Evolutionary conservation across 176 grass and related monocot species (phyloP), one percentile per base, ranked within the genome.

Genomic region (Areca catechu): DNA sequence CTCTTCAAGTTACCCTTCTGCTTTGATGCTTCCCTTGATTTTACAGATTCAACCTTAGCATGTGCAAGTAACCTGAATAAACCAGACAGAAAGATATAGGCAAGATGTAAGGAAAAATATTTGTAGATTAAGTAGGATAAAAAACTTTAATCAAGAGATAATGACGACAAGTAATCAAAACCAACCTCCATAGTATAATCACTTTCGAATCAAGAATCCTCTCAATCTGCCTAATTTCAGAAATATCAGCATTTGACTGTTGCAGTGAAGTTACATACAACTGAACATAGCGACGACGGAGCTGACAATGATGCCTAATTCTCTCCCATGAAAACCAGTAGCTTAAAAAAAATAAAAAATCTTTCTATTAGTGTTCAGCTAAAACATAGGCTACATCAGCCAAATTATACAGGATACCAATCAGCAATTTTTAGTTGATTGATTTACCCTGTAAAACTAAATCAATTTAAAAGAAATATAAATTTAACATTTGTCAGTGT

Each of bases 1-100:
- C 70, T 87, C 64, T 86, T 90, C 56, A 67, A 79, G 37, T 66
- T 47, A n/a, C 69, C 74, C 73, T 90, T 90, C 72, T 82, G 83
- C 54, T 86, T 72, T 25, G 77, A 82, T 24, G 66, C 82, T 74
- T 70, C 89, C 62, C 81, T 83, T 58, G 75, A 90, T 83, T 97
- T 97, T 67, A 85, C 86, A 22, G 84, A 88, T 62, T 90, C 92
- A 74, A 97, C 87, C 71, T 97, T 97, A 72, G 92, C 92, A 82
- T 97, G 92, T 60, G 72, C 92, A 24, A 97, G 76, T 65, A 97
- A 97, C 72, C 92, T 97, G 60, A 58, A 78, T 23, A 76, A 65
- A 34, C 14, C 10, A 43, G 34, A 43, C 34, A 43, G 9, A 43
- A 43, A 43, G 9, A 14, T 43, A 43, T 43, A 14, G 2, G 10